phyloP scores from a whole-genome alignment of 768 basidiomycete species.

The Suillus fuscotomentosus region DNA sequence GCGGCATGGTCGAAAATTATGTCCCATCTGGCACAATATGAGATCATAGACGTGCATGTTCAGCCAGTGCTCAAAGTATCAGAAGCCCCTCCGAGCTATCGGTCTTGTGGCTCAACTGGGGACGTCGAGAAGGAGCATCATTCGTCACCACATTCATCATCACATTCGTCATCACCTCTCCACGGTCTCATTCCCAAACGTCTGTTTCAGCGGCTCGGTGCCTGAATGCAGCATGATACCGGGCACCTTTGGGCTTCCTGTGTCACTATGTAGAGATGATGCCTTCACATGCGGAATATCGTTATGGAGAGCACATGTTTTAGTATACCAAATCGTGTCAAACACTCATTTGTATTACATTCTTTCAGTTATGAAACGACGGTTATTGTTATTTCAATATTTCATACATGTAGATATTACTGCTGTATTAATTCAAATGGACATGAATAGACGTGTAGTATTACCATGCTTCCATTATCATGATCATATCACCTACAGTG shows the following conservation, averaged over 20 bases:
- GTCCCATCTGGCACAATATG: slow-evolving; percentile 40
- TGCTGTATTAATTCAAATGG: not conserved
- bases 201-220: slow-evolving; percentile 15
- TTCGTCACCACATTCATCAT: not conserved
- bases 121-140: slow-evolving; percentile 13
- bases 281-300: not conserved
- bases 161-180: not conserved
- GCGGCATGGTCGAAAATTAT: slow-evolving; percentile 48
- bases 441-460: not conserved
- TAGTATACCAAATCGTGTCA: not conserved
- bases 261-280: not conserved
- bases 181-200: slow-evolving; percentile 10
- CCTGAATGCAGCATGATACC: not conserved
- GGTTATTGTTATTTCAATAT: not conserved
- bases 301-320: not conserved
- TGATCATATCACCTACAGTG: not conserved
- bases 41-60: slow-evolving; percentile 46
- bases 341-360: not conserved
- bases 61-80: slow-evolving; percentile 31
- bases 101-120: not conserved
- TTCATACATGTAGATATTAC: not conserved
- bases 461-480: not conserved
- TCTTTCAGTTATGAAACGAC: not conserved
- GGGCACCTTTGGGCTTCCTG: not conserved
- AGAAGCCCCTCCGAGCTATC: slow-evolving; percentile 41